These are phyloP conservation scores for Penicillium sp. DNA, from an alignment of 2,329 filamentous ascomycete genomes.

Conservation along the genomic window DNA sequence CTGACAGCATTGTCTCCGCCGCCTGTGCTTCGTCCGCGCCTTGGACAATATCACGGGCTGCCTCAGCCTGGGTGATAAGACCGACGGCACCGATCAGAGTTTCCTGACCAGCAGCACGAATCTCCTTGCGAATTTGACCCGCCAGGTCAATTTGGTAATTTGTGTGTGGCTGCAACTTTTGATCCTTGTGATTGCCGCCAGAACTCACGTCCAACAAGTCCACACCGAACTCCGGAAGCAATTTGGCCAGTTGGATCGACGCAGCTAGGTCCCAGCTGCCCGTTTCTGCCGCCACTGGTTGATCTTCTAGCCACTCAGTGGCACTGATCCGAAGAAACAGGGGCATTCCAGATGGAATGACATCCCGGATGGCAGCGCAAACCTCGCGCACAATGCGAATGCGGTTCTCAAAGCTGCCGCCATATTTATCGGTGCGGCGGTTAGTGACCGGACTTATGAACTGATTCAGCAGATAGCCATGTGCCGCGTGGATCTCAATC, in stretches of 20 bases:
- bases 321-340: conserved; percentile 66
- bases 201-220: conserved; percentile 46
- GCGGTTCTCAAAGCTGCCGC: conserved; percentile 56
- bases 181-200: conserved; percentile 43
- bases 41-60: conserved; percentile 46
- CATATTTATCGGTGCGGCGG: conserved; percentile 54
- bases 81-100: conserved; percentile 52
- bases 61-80: conserved; percentile 50
- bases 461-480: conserved; percentile 67
- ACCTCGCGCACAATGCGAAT: conserved; percentile 62
- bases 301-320: conserved; percentile 64
- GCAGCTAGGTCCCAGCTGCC: conserved; percentile 40
- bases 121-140: conserved; percentile 39
- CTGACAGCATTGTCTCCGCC: conserved; percentile 25
- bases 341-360: conserved; percentile 62
- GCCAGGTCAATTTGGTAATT: conserved; percentile 51
- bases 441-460: conserved; percentile 68
- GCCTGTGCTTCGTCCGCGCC: conserved; percentile 27
- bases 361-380: conserved; percentile 54
- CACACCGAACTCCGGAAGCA: conserved; percentile 39
- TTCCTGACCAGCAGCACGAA: conserved; percentile 34
- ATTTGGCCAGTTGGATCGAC: conserved; percentile 38
- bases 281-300: conserved; percentile 16
- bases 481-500: conserved; percentile 72
- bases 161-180: conserved; percentile 43